Percentiles rank a stretch among this genome's conserved stretches.
phyloP scores from a whole-genome alignment of 1,139 yeast genomes.

The Taphrina communis region DNA sequence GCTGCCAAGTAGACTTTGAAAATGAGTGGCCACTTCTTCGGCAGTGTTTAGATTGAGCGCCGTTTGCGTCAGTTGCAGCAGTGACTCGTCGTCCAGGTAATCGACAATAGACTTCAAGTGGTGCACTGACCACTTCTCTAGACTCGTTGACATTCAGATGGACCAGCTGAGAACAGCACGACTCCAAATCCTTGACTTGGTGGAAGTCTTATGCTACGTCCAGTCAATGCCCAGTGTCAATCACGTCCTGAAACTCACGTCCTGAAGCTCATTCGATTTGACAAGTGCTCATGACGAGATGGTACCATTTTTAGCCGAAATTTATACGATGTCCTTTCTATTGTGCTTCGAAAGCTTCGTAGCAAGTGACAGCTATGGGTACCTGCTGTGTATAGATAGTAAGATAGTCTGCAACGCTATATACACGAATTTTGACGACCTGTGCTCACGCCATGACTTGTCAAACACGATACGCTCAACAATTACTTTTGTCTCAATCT shows the following conservation, averaged over 20 bases:
- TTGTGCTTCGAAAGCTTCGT: not conserved
- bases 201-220: no score
- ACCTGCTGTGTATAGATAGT: no score
- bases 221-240: no score
- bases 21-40: constrained; percentile 29
- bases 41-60: constrained; percentile 14
- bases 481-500: not conserved
- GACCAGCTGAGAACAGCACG: no score
- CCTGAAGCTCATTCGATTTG: no score
- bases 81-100: constrained; percentile 25
- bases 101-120: constrained; percentile 26
- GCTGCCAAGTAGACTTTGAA: constrained; percentile 23
- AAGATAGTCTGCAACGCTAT: not conserved
- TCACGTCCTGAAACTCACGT: no score
- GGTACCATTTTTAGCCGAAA: constrained; percentile 1
- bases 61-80: constrained; percentile 11
- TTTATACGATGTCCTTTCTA: not conserved
- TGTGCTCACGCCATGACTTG: not conserved
- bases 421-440: not conserved
- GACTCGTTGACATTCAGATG: not conserved
- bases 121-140: constrained; percentile 35
- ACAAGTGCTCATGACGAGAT: constrained; percentile 2
- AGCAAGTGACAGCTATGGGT: no score
- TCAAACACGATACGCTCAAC: not conserved
- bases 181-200: no score